Base-by-base conservation (phyloP, 192 early-diverging fungal species). In the Mycoemilia scoparia region DNA sequence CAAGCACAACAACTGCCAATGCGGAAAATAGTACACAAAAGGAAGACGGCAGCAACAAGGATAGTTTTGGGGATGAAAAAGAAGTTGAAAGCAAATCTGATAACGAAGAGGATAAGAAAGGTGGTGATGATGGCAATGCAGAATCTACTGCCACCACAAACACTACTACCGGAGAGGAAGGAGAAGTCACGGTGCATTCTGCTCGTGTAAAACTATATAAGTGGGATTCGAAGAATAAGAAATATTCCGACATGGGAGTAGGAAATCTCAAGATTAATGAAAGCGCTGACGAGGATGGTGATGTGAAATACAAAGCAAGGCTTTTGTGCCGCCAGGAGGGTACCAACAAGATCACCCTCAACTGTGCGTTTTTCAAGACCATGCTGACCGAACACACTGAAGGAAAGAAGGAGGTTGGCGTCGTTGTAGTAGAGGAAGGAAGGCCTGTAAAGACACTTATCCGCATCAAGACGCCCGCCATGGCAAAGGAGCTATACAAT, bases 251-350 rank as follows among this genome's bases (percentile, higher is more conserved):
- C 25, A 19, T 61, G 36, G 64, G 64, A 3, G 32, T 61, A 1
- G 51, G 54, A 25, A 45, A 48, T 22, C 24, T 66, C n/a, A 45
- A 45, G 13, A 23, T 64, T 45, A 64, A 64, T 24, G n/a, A n/a
- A n/a, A 46, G 49, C 3, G 40, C 49, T 29, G 28, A 24, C 3
- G 28, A 34, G 7, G 32, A 34, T 9, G 4, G 12, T 8, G 35
- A 45, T 12, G 29, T 27, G 21, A 46, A 32, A 27, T n/a, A n/a
- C n/a, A 36, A 45, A 3, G 54, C 51, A 1, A 49, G 64, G 5
- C 21, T 66, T 7, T 32, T 66, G 31, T 66, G 64, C 45, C 57
- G 64, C 24, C 64, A 66, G 38, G 47, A 50, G 5, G 51, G 42
- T 1, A 45, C 58, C 2, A 51, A 57, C 23, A 57, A 41, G 41